Base-by-base conservation (phyloP, 2,329 filamentous ascomycete species). In the Cladophialophora carrionii region DNA sequence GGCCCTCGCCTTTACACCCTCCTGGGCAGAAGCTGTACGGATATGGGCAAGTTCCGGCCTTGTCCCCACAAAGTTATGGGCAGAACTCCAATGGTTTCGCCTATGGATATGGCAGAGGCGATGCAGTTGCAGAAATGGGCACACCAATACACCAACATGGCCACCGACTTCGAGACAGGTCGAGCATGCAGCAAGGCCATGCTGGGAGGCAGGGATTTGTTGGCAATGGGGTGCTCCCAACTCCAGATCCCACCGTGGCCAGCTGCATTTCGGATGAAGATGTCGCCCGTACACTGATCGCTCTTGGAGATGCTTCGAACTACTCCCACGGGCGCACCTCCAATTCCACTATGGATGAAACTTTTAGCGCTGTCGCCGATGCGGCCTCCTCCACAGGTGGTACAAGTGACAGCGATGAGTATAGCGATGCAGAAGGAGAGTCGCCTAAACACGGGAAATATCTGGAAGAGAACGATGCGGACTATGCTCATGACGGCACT, bases 241-340 rank as follows among this genome's bases (percentile, higher is more conserved):
- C 95, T 1, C 95, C 95, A 29, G 95, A 98, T 73, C 94, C 94
- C n/a, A 99, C 95, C 12, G 90, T 98, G 72, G 91, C 91, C 61
- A 98, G 94, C 79, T 96, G 92, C 77, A 94, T 99, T 77, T 98
- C 94, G 14, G 95, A 99, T 76, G 95, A 99, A 78, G 95, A 99
- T 78, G 95, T 98, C 68, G 95, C 95, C 63, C 89, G 97, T 75
- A 95, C 98, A 79, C 83, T 99, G 73, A 98, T 99, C 88, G 90
- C 94, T 72, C 85, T 99, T 61, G 93, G 95, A 53, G 93, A 97
- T 76, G 91, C 93, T 72, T 95, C 92, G 63, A 96, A 96, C 76
- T 90, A 96, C 74, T 96, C 92, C 1, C 91, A 96, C 73, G 93
- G 92, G 61, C 90, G 94, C 71, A 96, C 92, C 2, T 97, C 94